These are phyloP conservation scores for Mucor racemosus DNA, from an alignment of 371 early-diverging fungal species.

Conservation along the genomic window DNA sequence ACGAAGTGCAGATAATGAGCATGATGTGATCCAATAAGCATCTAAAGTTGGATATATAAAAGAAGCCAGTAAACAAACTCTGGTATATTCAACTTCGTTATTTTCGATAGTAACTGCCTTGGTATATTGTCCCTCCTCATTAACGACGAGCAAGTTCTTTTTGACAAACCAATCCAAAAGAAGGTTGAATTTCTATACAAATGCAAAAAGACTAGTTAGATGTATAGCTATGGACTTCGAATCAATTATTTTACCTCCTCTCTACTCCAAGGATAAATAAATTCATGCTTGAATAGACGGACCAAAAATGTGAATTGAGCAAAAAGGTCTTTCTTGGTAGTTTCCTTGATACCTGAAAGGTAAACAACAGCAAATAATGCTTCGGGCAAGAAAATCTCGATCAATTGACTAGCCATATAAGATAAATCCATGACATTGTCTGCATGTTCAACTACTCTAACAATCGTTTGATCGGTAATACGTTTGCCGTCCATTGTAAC, in stretches of 20 bases:
- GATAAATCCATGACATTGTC: constrained; percentile 58
- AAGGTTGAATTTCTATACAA: constrained; percentile 41
- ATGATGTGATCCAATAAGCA: constrained; percentile 59
- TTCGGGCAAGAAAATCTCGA: constrained; percentile 50
- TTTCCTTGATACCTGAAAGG: constrained; percentile 27
- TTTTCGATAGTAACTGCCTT: constrained; percentile 33
- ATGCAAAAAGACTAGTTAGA: not conserved
- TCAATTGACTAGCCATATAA: constrained; percentile 52
- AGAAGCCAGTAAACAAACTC: constrained; percentile 50
- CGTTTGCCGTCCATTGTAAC: constrained; percentile 49
- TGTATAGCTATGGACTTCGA: not conserved
- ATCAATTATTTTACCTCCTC: constrained; percentile 35
- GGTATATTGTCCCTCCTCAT: constrained; percentile 26
- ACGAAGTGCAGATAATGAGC: constrained; percentile 55
- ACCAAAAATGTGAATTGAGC: constrained; percentile 50
- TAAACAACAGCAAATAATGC: constrained; percentile 50
- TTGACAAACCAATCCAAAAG: constrained; percentile 39
- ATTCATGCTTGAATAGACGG: constrained; percentile 50
- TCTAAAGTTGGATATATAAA: constrained; percentile 54
- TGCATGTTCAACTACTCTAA: constrained; percentile 54
- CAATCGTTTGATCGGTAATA: constrained; percentile 40
- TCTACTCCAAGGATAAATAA: constrained; percentile 51
- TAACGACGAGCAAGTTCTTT: constrained; percentile 27
- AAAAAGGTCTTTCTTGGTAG: constrained; percentile 32
- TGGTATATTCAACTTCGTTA: constrained; percentile 37